These are phyloP conservation scores for Trypanosoma melophagium DNA, from an alignment of 208 protist species.

Conservation along the genomic window DNA sequence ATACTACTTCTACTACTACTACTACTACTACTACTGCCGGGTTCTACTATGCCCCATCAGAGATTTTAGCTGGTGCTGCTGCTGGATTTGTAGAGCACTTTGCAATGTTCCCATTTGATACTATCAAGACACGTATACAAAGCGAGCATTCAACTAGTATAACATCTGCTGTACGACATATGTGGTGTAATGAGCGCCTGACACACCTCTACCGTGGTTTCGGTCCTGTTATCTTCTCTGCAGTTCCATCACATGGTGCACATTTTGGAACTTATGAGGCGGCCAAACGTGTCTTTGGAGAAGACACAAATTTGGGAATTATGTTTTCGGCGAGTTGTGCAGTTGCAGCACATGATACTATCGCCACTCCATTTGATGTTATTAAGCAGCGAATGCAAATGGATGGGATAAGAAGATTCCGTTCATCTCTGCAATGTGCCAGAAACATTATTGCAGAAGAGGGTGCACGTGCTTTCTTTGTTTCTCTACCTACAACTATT, in stretches of 20 bases:
- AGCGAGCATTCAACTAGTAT: slow-evolving; percentile 39
- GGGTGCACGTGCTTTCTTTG: slow-evolving; percentile 68
- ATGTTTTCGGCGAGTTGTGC: slow-evolving; percentile 56
- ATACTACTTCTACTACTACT: neutral
- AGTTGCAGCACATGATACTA: slow-evolving; percentile 86
- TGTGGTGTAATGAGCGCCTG: slow-evolving; percentile 56
- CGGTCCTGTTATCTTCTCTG: slow-evolving; percentile 74
- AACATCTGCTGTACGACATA: slow-evolving; percentile 27
- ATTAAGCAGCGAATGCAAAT: slow-evolving; percentile 95
- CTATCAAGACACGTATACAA: slow-evolving; percentile 92
- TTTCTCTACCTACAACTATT: slow-evolving; percentile 89
- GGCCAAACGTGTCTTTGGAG: slow-evolving; percentile 70
- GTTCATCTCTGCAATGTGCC: slow-evolving; percentile 52
- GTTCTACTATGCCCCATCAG: slow-evolving; percentile 43
- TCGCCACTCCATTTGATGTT: slow-evolving; percentile 93
- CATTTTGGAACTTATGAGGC: slow-evolving; percentile 94
- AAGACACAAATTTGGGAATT: slow-evolving; percentile 44
- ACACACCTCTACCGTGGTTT: slow-evolving; percentile 83
- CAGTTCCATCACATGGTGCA: slow-evolving; percentile 89
- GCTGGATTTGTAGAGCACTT: slow-evolving; percentile 92
- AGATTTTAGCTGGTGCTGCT: slow-evolving; percentile 74
- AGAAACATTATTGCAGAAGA: slow-evolving; percentile 46
- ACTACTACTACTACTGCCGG: neutral
- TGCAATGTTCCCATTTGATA: slow-evolving; percentile 94
- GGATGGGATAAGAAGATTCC: slow-evolving; percentile 53